A percentile compares a stretch with the other conserved stretches of the same genome.
These are phyloP conservation scores for Beauveria medogensis DNA, from an alignment of 2,329 filamentous ascomycete genomes.

Conservation along the genomic window DNA sequence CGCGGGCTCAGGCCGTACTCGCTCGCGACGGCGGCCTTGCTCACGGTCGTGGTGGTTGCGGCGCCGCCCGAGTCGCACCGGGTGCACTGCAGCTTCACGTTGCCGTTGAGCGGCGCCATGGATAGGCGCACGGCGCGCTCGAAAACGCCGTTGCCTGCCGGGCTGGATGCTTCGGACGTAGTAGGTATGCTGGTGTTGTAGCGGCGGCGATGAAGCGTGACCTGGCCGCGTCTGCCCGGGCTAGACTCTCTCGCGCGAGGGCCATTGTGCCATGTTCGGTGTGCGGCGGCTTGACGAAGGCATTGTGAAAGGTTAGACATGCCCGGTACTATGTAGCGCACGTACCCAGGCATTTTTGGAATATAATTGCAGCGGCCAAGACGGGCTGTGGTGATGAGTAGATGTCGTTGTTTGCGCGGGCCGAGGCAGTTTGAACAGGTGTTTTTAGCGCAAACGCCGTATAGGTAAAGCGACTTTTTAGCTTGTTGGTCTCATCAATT, in stretches of 20 bases:
- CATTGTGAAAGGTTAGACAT: neutral
- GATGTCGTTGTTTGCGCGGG: neutral
- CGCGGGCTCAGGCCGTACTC: slow-evolving; percentile 16
- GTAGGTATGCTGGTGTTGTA: neutral
- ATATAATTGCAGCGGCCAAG: neutral
- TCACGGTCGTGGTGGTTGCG: slow-evolving; percentile 6
- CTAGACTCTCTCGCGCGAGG: neutral
- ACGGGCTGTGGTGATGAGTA: neutral
- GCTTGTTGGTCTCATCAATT: no score
- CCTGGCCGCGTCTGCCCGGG: neutral
- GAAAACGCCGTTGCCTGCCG: neutral
- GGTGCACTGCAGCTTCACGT: slow-evolving; percentile 7
- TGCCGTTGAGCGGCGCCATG: slow-evolving; percentile 7
- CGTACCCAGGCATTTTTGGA: neutral
- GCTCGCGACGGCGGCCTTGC: slow-evolving; percentile 12
- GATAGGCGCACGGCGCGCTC: neutral
- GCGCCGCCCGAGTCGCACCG: neutral
- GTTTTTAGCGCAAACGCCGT: neutral
- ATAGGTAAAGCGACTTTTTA: no score
- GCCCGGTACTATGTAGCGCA: neutral
- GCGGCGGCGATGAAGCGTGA: neutral
- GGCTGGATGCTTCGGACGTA: neutral
- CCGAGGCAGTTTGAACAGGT: neutral
- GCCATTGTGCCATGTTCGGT: neutral
- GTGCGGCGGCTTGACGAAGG: neutral